phyloP scores from a whole-genome alignment of 2,329 filamentous ascomycete species.

The Penicillium sp. region DNA sequence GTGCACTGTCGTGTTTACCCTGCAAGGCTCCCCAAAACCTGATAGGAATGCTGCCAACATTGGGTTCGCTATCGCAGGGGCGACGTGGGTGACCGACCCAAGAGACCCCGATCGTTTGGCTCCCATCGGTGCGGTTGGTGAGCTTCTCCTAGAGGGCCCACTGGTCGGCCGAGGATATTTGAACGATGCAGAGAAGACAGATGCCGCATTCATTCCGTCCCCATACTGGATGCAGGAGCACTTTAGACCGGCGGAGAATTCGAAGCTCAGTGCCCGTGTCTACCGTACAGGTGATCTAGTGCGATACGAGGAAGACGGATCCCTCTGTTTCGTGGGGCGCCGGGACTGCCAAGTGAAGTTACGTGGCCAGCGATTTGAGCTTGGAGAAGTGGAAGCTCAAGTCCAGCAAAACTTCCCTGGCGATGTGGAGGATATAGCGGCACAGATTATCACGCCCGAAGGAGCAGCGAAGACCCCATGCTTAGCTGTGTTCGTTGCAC shows the following conservation, averaged over 20 bases:
- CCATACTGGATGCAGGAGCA: not conserved
- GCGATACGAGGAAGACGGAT: slow-evolving; percentile 21
- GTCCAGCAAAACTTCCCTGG: too few relatives aligned
- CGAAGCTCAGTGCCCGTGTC: not conserved
- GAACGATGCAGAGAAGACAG: not conserved
- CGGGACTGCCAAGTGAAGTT: slow-evolving; percentile 35
- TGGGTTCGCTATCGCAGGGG: not conserved
- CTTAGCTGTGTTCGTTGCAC: too few relatives aligned
- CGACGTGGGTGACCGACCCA: slow-evolving; percentile 2
- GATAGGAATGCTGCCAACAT: not conserved
- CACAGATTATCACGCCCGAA: not conserved
- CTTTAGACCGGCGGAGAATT: not conserved
- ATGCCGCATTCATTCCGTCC: not conserved
- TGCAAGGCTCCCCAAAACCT: too few relatives aligned
- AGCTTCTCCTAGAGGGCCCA: not conserved
- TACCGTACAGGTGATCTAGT: slow-evolving; percentile 12
- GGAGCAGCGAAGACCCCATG: too few relatives aligned
- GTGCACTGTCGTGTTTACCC: slow-evolving; percentile 2
- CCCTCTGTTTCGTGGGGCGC: slow-evolving; percentile 24
- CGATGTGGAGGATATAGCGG: not conserved
- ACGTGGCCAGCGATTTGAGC: slow-evolving; percentile 34
- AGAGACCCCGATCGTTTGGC: not conserved
- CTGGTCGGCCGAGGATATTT: not conserved
- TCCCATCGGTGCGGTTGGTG: not conserved
- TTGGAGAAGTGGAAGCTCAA: slow-evolving; percentile 30